Conservation (phyloP, 176 grass and related monocot species). For the Triticum aestivum region IWGSC_CS_RefSeq_v2.1 NC_057813.1:425786989-425787488, state of each 20-base stretch:
- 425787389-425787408: neutral
- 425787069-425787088: neutral
- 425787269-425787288: no score
- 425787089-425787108: neutral
- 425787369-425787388: neutral
- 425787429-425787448: neutral
- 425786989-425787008: neutral
- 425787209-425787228: no score
- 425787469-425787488: neutral
- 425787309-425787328: no score
- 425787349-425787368: no score
- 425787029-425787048: neutral
- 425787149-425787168: neutral
- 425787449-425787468: neutral
- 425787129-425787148: neutral
- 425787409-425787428: neutral
- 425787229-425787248: no score
- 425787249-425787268: no score
- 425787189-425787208: neutral
- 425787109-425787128: neutral
- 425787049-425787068: neutral
- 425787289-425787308: no score
- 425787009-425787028: neutral
- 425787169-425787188: no score
- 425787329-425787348: no score